Conservation (phyloP, 345 rosid species). For the Abelmoschus esculentus region DNA sequence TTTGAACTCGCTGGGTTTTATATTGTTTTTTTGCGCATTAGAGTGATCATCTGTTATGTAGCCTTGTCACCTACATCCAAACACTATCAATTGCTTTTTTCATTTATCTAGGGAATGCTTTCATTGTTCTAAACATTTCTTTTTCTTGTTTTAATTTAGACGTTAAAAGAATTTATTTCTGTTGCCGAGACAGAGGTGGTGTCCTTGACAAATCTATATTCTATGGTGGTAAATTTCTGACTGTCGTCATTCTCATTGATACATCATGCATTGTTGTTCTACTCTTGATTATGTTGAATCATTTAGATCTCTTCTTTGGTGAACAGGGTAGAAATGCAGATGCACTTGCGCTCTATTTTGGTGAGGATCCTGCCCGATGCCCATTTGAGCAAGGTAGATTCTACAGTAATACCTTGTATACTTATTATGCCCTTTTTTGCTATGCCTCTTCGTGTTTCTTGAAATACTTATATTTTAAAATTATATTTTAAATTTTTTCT, state of each 20-base stretch:
- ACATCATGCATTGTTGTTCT: neutral
- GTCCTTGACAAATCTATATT: constrained; percentile 64
- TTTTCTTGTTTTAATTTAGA: constrained; percentile 29
- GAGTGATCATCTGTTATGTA: neutral
- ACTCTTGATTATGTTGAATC: constrained; percentile 1
- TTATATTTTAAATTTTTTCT: too few relatives aligned
- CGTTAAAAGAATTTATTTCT: constrained; percentile 66
- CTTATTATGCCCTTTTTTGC: neutral
- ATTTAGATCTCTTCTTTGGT: constrained; percentile 4
- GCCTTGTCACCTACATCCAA: neutral
- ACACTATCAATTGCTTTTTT: neutral
- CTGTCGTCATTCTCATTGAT: constrained; percentile 11
- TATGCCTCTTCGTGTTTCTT: neutral
- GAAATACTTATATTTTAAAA: neutral
- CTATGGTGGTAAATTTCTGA: constrained; percentile 64
- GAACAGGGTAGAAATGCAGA: constrained; percentile 96
- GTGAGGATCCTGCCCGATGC: constrained; percentile 93
- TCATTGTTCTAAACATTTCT: constrained; percentile 9
- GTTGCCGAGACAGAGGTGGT: constrained; percentile 77
- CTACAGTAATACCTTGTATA: neutral
- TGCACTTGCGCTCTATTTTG: constrained; percentile 89
- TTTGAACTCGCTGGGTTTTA: neutral
- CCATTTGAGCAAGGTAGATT: constrained; percentile 94
- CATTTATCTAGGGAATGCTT: neutral
- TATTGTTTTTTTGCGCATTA: neutral